A percentile compares a stretch with the other conserved stretches of the same genome.
phyloP scores from a whole-genome alignment of 78 protist species.

The Dictyostelium citrinum region DNA sequence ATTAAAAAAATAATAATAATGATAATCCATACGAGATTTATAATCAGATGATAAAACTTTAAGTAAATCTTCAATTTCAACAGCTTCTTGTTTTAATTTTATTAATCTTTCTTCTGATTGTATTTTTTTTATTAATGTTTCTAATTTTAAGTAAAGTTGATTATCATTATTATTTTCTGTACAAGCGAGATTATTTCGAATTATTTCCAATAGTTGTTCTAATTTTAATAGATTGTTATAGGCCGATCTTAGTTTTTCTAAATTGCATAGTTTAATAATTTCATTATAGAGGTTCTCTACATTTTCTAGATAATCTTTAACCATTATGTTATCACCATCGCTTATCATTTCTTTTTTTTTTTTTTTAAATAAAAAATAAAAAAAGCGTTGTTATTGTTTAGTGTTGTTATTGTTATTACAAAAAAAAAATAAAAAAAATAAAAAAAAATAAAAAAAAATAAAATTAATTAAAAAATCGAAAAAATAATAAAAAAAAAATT shows the following conservation, averaged over 20 bases:
- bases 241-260: background rate
- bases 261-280: background rate
- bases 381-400: too few species aligned
- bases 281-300: background rate
- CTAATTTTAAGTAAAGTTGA: background rate
- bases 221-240: background rate
- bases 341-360: background rate
- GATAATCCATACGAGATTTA: background rate
- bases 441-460: too few species aligned
- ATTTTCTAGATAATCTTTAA: background rate
- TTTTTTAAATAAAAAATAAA: too few species aligned
- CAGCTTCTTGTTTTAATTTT: background rate
- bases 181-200: background rate
- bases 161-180: background rate
- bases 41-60: background rate
- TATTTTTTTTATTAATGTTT: background rate
- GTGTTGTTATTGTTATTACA: too few species aligned
- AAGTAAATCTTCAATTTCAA: slow-evolving; percentile 17
- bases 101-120: background rate
- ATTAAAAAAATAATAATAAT: background rate
- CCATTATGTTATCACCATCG: background rate
- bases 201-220: background rate
- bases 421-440: too few species aligned
- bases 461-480: too few species aligned
- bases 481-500: too few species aligned